Base-by-base conservation (phyloP, 2,329 filamentous ascomycete genomes). In the Elsinoe australis region DNA sequence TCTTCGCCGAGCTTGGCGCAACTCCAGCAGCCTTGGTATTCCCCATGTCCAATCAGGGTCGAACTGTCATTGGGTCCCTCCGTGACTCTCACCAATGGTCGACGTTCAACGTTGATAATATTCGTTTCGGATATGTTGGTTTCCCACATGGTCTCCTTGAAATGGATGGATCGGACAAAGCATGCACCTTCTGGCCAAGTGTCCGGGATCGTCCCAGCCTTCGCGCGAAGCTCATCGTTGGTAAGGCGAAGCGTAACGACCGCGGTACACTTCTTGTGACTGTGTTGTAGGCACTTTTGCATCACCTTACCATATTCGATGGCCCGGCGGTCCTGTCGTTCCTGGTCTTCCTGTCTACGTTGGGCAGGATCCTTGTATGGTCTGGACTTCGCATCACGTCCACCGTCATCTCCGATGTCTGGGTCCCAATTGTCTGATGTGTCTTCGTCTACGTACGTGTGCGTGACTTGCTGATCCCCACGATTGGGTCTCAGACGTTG, bases 1-100 rank as follows among this genome's bases (percentile, higher is more conserved):
- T 55, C 34, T 38, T 45, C 38, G 2, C 29, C 48, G 29, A 36
- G 44, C n/a, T n/a, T n/a, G n/a, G n/a, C n/a, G 42, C 66, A 68
- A 8, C 51, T 53, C 38, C 54, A 51, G 53, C 65, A 68, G 1
- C 59, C 61, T 24, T 59, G 54, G 12, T 55, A 53, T 2, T 49
- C 54, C 6, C 62, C 60, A 17, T 59, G 53, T 4, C 59, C 58
- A 5, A 39, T 54, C 4, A 54, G n/a, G n/a, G 44, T 31, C 56
- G 53, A 9, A 47, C 34, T 3, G 46, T 47, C 12, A 19, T n/a
- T 21, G 22, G 24, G n/a, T n/a, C n/a, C n/a, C n/a, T n/a, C n/a
- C n/a, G n/a, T n/a, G n/a, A n/a, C n/a, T n/a, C n/a, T n/a, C n/a
- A n/a, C n/a, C n/a, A n/a, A n/a, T n/a, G n/a, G 21, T 45, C 48